Evolutionary conservation across 371 early-diverging fungal species (phyloP), one percentile per base, ranked within the genome.

Genomic region (Dichotomocladium elegans): DNA sequence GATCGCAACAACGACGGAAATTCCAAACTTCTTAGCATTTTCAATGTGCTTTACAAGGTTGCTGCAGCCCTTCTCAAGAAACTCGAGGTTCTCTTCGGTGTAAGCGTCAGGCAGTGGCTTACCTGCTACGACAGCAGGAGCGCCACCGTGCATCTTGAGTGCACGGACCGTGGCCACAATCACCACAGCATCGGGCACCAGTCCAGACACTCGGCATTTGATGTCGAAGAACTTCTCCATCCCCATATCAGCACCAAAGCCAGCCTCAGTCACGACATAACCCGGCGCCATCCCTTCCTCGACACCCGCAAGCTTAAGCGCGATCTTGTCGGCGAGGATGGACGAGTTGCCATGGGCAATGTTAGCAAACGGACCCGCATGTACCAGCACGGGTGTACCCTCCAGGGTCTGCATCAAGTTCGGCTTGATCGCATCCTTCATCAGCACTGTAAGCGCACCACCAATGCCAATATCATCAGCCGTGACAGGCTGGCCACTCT

Each of bases 191-290:
- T 93, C 83, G 28, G 98, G 98, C 4, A 87, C 74, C 21, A 98
- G 77, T 17, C 91, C 92, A 15, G 92, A 91, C 8, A 82, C 79
- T 41, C 98, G 86, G 71, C 98, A 98, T 70, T 98, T 98, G 80
- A 98, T 96, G 70, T 98, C 87, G 72, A 96, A 93, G 83, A 98
- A 96, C 72, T 96, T 98, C 53, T 96, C 96, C 92, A 96, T 94
- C 43, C 98, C 98, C 72, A 98, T 98, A 72, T 98, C 98, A n/a
- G 96, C 95, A 31, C 98, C 98, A 60, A 98, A 98, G 4, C 98
- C 98, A 17, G 95, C 95, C 73, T 98, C 98, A 24, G 98, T 98
- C 29, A 96, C 87, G 21, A 95, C 96, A 56, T 88, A 96, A 9
- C 98, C 98, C 29, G 87, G 78, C 53, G 85, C 81, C 35, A 76